phyloP scores from a whole-genome alignment of 768 basidiomycete genomes.

The Boletus subparvulus region DNA sequence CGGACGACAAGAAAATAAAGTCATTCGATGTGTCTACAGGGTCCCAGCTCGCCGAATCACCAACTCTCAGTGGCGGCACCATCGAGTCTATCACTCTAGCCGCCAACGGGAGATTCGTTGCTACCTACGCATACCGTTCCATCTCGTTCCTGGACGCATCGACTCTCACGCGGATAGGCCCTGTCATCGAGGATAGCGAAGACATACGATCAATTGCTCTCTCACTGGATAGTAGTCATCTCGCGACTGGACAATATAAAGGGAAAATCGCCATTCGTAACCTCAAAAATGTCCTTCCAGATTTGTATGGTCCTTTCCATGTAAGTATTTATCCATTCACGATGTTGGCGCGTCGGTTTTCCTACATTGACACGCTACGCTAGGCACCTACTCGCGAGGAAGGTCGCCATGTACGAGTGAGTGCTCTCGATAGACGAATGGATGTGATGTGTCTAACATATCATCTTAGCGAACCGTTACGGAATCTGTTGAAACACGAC shows the following conservation, averaged over 20 bases:
- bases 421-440: background rate
- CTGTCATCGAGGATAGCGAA: background rate
- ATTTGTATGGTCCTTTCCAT: constrained; percentile 6
- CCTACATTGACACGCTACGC: too few relatives aligned
- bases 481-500: background rate
- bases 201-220: background rate
- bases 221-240: background rate
- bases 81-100: background rate
- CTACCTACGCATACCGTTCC: background rate
- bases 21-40: background rate
- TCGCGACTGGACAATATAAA: background rate
- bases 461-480: background rate
- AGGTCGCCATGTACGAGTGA: background rate
- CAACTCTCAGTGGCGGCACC: background rate
- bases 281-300: background rate
- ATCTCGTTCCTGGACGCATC: constrained; percentile 2
- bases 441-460: background rate
- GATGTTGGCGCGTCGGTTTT: too few relatives aligned
- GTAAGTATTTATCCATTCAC: background rate
- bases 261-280: background rate
- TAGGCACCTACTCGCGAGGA: too few relatives aligned
- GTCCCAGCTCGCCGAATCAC: background rate
- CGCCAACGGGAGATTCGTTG: background rate
- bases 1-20: background rate
- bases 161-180: background rate